These are phyloP conservation scores for Postia placenta DNA, from an alignment of 768 basidiomycete species.

Conservation along the genomic window DNA sequence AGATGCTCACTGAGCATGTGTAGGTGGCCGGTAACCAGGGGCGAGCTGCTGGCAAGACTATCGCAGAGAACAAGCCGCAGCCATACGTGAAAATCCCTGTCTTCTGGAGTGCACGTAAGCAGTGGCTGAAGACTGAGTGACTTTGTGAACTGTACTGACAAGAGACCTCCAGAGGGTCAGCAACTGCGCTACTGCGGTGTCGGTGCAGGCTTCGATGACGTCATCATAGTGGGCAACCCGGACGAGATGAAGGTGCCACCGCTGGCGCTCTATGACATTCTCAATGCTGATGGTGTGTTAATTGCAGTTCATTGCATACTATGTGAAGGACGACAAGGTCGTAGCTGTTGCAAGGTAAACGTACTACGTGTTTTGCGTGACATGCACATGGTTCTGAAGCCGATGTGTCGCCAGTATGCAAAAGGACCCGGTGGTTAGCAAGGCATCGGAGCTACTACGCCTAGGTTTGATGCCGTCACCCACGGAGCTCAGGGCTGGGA, in stretches of 20 bases:
- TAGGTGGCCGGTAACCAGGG: conserved; percentile 85
- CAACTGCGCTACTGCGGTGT: conserved; percentile 83
- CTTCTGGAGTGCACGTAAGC: conserved; percentile 86
- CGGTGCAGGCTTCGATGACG: conserved; percentile 65
- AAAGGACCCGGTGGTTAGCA: conserved; percentile 73
- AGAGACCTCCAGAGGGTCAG: conserved; percentile 67
- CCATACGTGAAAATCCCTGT: conserved; percentile 78
- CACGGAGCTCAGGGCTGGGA: conserved; percentile 66
- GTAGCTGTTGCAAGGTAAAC: conserved; percentile 61
- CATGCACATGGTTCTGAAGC: too few relatives aligned
- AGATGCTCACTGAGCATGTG: neutral
- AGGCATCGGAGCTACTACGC: conserved; percentile 72
- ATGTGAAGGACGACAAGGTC: conserved; percentile 56
- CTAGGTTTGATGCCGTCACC: conserved; percentile 76
- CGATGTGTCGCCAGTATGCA: conserved; percentile 50
- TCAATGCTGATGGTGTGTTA: neutral
- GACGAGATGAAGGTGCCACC: conserved; percentile 66
- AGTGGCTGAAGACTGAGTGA: neutral
- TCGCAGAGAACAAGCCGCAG: conserved; percentile 50
- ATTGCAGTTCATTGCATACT: conserved; percentile 72
- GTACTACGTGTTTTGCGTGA: too few relatives aligned
- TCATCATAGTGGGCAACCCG: conserved; percentile 71
- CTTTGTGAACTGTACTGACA: neutral
- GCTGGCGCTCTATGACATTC: neutral
- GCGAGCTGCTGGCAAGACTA: conserved; percentile 73